These are phyloP conservation scores for Dictyostelium capitatum DNA, from an alignment of 78 protist species.

Conservation along the genomic window DNA sequence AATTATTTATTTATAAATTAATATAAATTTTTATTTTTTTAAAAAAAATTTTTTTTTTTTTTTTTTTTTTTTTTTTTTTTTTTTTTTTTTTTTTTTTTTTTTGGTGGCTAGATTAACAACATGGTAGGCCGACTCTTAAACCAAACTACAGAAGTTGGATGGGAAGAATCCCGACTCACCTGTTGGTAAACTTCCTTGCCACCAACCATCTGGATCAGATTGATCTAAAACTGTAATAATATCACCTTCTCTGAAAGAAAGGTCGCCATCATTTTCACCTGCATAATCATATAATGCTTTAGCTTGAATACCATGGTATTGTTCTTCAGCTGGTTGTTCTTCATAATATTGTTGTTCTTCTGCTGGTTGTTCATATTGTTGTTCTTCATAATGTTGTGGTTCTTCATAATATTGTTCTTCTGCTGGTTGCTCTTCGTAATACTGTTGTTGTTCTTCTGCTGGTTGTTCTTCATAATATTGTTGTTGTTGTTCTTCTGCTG, in stretches of 20 bases:
- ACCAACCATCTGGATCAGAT: slow-evolving; percentile 79
- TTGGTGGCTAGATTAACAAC: no score
- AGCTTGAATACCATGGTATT: slow-evolving; percentile 12
- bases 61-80: no score
- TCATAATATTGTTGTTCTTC: slow-evolving; percentile 39
- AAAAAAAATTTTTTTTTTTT: no score
- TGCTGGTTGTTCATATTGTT: slow-evolving; percentile 21
- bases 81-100: no score
- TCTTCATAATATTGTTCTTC: slow-evolving; percentile 39
- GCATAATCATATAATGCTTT: slow-evolving; percentile 71
- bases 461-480: slow-evolving; percentile 47
- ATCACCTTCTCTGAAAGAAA: slow-evolving; percentile 76
- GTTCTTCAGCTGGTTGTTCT: slow-evolving; percentile 23
- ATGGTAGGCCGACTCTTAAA: no score
- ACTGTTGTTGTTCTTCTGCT: slow-evolving; percentile 40
- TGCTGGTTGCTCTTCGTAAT: slow-evolving; percentile 22
- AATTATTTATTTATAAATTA: no score
- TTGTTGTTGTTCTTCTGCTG: not conserved
- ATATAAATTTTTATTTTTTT: no score
- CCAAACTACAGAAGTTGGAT: not conserved
- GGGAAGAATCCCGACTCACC: slow-evolving; percentile 4
- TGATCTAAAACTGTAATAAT: slow-evolving; percentile 76
- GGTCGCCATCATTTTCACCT: slow-evolving; percentile 82
- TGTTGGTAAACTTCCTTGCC: slow-evolving; percentile 62
- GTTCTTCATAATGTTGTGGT: slow-evolving; percentile 46